These are phyloP conservation scores for Tylopilus rubrobrunneus DNA, from an alignment of 768 basidiomycete genomes.

Conservation along the genomic window DNA sequence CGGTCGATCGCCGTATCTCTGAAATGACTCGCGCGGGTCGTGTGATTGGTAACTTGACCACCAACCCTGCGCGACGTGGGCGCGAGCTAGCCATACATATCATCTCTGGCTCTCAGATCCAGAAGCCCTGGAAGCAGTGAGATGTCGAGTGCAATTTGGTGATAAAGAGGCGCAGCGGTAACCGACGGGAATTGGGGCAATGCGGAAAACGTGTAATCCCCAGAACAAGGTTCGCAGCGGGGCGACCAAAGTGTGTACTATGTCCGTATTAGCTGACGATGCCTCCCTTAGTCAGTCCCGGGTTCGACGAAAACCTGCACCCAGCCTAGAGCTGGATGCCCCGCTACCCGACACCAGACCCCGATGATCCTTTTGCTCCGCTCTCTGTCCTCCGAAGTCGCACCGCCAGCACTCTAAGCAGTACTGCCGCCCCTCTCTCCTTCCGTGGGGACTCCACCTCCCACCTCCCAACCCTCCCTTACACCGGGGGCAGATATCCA, in stretches of 20 bases:
- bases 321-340: conserved; percentile 45
- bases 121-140: conserved; percentile 21
- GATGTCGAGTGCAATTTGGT: too few species aligned
- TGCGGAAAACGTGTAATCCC: conserved; percentile 26
- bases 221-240: conserved; percentile 17
- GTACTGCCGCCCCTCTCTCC: conserved; percentile 22
- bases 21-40: too few species aligned
- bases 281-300: conserved; percentile 23
- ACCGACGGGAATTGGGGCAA: conserved; percentile 31
- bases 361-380: conserved; percentile 65
- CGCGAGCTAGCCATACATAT: not conserved
- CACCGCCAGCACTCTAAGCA: conserved; percentile 41
- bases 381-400: conserved; percentile 62
- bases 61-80: not conserved
- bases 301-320: conserved; percentile 53
- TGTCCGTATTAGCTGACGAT: conserved; percentile 29
- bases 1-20: conserved; percentile 1
- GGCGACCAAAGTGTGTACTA: conserved; percentile 20
- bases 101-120: conserved; percentile 8
- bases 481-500: conserved; percentile 31
- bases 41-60: not conserved
- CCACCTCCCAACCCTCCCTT: conserved; percentile 29
- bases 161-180: conserved; percentile 28
- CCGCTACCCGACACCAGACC: conserved; percentile 66
- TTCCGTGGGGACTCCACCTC: conserved; percentile 30